Evolutionary conservation across 345 rosid genomes (phyloP), one percentile per base, ranked within the genome.

Genomic region (Litchi chinensis): DNA sequence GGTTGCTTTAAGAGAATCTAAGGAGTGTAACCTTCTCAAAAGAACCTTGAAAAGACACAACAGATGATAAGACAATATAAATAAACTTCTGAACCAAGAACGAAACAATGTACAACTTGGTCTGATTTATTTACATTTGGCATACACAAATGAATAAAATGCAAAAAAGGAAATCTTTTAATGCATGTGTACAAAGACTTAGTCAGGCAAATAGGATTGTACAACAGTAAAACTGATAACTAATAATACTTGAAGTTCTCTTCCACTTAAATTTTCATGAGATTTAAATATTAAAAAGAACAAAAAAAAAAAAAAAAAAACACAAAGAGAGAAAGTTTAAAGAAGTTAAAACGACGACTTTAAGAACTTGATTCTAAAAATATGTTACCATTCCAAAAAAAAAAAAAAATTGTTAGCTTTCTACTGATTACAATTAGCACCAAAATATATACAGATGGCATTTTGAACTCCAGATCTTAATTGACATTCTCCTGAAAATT

Each of bases 11-110:
- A 72, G 65, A 57, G 91, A 86, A 76, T 81, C 74, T 26, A 89
- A 65, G 65, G 95, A 93, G 80, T 88, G 91, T 70, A 95, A 81
- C 84, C 86, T 91, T 82, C 98, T 91, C 83, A 90, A 84, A 79
- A 95, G 84, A 76, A 72, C 95, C 99, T 93, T 44, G 52, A 76
- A 37, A 81, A 78, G 21, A 68, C 77, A 74, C 26, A 46, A 44
- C 43, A 54, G n/a, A 54, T 18, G 64, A 52, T 1, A 68, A 79
- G 68, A 21, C 19, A 54, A 3, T 19, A 32, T 5, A 65, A 52
- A 43, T 26, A 11, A 24, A 37, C 26, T 65, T 54, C 19, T 39
- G 8, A 66, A 66, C 48, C 21, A 40, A 57, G 41, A 21, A 74
- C 7, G 13, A 60, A 65, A 19, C 50, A 44, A 43, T 26, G 26